phyloP scores from a whole-genome alignment of 371 early-diverging fungal genomes.

The Mortierella sp. region DNA sequence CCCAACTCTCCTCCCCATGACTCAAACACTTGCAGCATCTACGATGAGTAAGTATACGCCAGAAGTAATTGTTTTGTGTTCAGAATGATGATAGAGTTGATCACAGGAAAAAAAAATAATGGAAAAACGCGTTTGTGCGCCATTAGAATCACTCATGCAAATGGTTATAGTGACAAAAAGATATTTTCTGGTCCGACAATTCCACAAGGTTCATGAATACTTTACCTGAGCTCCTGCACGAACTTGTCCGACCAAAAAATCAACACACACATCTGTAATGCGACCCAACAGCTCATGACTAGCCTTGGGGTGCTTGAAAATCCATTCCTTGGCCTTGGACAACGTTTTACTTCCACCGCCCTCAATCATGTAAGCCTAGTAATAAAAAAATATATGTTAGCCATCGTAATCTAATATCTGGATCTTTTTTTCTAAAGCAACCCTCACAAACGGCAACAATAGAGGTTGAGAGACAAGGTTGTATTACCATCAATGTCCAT shows the following conservation, averaged over 20 bases:
- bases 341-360: constrained; percentile 96
- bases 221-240: constrained; percentile 96
- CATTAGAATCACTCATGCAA: constrained; percentile 2
- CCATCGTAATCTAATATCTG: neutral
- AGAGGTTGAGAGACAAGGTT: too few species aligned
- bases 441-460: too few species aligned
- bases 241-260: constrained; percentile 94
- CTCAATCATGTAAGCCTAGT: constrained; percentile 95
- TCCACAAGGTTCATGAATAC: neutral
- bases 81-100: neutral
- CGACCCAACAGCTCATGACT: constrained; percentile 83
- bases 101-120: constrained; percentile 6
- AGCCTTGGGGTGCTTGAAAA: constrained; percentile 86
- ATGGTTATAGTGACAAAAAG: neutral
- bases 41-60: neutral
- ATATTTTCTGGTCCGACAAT: neutral
- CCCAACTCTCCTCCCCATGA: constrained; percentile 96
- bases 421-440: neutral
- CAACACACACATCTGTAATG: constrained; percentile 87
- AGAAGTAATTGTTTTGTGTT: neutral
- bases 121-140: constrained; percentile 14
- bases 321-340: constrained; percentile 90
- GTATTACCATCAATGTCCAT: constrained; percentile 91
- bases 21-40: constrained; percentile 97
- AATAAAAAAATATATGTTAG: neutral